These are phyloP conservation scores for Cyclotella baltica DNA, from an alignment of 108 stramenopile species.

Conservation along the genomic window DNA sequence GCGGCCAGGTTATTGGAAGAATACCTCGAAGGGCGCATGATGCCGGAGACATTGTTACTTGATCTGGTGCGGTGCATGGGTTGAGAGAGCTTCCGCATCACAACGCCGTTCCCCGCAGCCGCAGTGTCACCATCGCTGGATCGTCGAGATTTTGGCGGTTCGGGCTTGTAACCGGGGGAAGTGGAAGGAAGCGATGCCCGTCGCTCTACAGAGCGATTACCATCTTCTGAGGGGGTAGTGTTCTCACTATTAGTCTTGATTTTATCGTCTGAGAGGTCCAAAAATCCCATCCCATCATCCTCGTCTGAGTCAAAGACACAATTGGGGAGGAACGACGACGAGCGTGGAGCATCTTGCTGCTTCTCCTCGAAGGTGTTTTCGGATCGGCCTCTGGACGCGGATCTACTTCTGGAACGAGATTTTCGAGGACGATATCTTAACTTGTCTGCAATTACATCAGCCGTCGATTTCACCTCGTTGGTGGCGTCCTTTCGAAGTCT, in stretches of 20 bases:
- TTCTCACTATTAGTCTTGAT: neutral
- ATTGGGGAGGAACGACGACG: neutral
- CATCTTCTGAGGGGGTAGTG: neutral
- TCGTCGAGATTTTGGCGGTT: neutral
- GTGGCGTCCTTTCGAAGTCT: neutral
- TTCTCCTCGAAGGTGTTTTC: neutral
- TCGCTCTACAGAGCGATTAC: neutral
- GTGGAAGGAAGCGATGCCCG: neutral
- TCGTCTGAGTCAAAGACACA: neutral
- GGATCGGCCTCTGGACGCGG: no score
- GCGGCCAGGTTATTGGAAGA: constrained; percentile 22
- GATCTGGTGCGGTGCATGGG: constrained; percentile 25
- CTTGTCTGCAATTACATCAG: neutral
- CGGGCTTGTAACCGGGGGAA: neutral
- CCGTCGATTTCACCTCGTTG: neutral
- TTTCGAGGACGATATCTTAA: neutral
- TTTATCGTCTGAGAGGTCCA: neutral
- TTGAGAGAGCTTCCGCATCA: constrained; percentile 23
- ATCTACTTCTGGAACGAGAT: no score
- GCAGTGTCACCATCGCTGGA: neutral
- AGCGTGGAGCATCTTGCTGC: neutral
- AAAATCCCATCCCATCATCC: neutral
- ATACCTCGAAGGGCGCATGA: constrained; percentile 26
- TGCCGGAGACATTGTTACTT: constrained; percentile 16
- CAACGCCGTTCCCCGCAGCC: no score